A percentile compares a stretch with the other conserved stretches of the same genome.
These are phyloP conservation scores for Protomyces pachydermus DNA, from an alignment of 1,139 yeast genomes.

Conservation along the genomic window DNA sequence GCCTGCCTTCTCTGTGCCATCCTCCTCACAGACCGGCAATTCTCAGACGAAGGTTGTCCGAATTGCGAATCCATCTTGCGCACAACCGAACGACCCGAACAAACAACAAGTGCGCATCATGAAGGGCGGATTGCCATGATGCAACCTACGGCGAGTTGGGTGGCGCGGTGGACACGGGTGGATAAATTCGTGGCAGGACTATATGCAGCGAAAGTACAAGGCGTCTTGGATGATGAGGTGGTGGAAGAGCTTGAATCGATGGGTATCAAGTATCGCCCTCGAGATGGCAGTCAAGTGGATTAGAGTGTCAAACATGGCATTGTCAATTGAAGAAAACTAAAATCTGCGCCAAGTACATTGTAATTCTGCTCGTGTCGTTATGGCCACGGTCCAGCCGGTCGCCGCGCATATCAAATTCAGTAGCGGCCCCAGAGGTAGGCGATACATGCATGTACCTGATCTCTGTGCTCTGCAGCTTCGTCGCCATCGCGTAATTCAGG, in stretches of 20 bases:
- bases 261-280: slow-evolving; percentile 80
- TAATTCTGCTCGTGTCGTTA: neutral
- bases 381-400: neutral
- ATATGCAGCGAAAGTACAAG: slow-evolving; percentile 87
- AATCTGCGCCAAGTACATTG: neutral
- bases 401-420: neutral
- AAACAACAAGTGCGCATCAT: slow-evolving; percentile 55
- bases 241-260: slow-evolving; percentile 65
- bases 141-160: slow-evolving; percentile 81
- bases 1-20: slow-evolving; percentile 98
- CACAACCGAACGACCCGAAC: slow-evolving; percentile 19
- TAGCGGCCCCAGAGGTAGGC: slow-evolving; percentile 4
- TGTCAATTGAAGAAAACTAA: neutral
- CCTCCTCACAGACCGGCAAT: slow-evolving; percentile 56
- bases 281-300: slow-evolving; percentile 93
- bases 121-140: slow-evolving; percentile 94
- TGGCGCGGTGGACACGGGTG: slow-evolving; percentile 91
- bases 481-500: neutral
- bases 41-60: slow-evolving; percentile 58
- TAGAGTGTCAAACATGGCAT: slow-evolving; percentile 36
- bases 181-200: slow-evolving; percentile 85
- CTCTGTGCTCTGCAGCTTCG: neutral
- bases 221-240: slow-evolving; percentile 83
- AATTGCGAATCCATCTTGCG: slow-evolving; percentile 86
- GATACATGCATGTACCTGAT: slow-evolving; percentile 1